phyloP scores from a whole-genome alignment of 2,329 filamentous ascomycete genomes.

The Fusarium coffeatum region DNA sequence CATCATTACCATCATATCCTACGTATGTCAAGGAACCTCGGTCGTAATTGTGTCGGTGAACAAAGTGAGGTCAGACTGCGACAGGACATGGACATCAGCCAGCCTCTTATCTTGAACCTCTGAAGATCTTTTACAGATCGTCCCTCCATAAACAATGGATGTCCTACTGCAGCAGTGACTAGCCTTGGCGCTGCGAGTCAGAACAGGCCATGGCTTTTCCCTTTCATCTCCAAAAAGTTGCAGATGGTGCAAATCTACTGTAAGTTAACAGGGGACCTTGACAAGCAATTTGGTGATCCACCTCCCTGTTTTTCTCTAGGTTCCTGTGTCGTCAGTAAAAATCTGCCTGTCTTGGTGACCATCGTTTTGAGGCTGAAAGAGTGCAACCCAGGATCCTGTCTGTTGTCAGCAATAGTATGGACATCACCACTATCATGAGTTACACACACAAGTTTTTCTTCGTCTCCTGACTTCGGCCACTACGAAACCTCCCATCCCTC shows the following conservation, averaged over 20 bases:
- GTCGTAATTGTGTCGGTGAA: not conserved
- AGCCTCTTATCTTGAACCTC: slow-evolving; percentile 8
- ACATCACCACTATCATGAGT: not conserved
- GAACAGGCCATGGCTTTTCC: slow-evolving; percentile 13
- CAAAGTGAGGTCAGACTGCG: not conserved
- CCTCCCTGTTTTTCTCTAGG: slow-evolving; percentile 19
- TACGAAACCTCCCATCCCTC: slow-evolving; percentile 24
- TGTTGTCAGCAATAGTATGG: not conserved
- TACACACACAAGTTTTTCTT: not conserved
- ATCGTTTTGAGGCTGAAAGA: not conserved
- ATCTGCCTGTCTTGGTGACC: not conserved
- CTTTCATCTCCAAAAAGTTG: slow-evolving; percentile 20
- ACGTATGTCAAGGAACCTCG: not conserved
- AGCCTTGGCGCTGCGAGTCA: slow-evolving; percentile 32
- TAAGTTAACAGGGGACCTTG: slow-evolving; percentile 13
- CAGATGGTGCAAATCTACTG: slow-evolving; percentile 24
- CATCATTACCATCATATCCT: not conserved
- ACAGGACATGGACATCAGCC: not conserved
- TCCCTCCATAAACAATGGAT: not conserved
- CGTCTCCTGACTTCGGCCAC: slow-evolving; percentile 11
- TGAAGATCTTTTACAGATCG: not conserved
- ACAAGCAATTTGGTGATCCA: slow-evolving; percentile 41
- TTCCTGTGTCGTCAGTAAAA: slow-evolving; percentile 2
- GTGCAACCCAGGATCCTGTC: not conserved
- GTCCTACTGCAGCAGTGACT: not conserved